Percentiles rank a stretch among this genome's conserved stretches.
phyloP scores from a whole-genome alignment of 148 eudicot species.

The Gaultheria prostrata region DNA sequence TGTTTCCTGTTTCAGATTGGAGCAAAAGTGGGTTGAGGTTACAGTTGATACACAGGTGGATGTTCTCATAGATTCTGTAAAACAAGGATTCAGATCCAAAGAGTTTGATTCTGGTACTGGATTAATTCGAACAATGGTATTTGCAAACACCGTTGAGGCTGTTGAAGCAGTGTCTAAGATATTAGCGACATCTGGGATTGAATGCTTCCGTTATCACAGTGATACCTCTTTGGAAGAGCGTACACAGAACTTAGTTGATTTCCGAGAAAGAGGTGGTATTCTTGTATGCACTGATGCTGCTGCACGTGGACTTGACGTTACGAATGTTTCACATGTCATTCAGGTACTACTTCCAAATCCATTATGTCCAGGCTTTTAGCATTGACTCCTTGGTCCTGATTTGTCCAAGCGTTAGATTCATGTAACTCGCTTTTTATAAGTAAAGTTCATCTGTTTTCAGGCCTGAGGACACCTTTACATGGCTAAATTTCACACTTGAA shows the following conservation, averaged over 20 bases:
- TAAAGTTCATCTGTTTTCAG: background rate
- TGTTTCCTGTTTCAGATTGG: constrained; percentile 49
- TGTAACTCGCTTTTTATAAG: background rate
- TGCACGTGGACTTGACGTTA: constrained; percentile 90
- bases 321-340: constrained; percentile 85
- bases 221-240: constrained; percentile 70
- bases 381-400: background rate
- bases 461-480: background rate
- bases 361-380: background rate
- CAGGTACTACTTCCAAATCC: constrained; percentile 48
- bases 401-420: background rate
- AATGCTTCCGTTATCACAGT: constrained; percentile 76
- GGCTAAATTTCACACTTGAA: background rate
- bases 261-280: constrained; percentile 73
- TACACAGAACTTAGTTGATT: constrained; percentile 58
- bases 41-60: constrained; percentile 79
- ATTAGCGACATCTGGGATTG: constrained; percentile 55
- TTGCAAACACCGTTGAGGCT: constrained; percentile 95
- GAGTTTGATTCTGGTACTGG: constrained; percentile 25
- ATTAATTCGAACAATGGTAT: constrained; percentile 72
- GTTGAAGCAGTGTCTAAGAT: constrained; percentile 78
- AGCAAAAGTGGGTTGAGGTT: constrained; percentile 86
- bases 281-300: constrained; percentile 97
- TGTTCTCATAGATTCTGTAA: constrained; percentile 72
- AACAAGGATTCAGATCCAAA: constrained; percentile 30